These are phyloP conservation scores for Cyberlindnera japonica DNA, from an alignment of 805 yeast genomes.

Conservation along the genomic window DNA sequence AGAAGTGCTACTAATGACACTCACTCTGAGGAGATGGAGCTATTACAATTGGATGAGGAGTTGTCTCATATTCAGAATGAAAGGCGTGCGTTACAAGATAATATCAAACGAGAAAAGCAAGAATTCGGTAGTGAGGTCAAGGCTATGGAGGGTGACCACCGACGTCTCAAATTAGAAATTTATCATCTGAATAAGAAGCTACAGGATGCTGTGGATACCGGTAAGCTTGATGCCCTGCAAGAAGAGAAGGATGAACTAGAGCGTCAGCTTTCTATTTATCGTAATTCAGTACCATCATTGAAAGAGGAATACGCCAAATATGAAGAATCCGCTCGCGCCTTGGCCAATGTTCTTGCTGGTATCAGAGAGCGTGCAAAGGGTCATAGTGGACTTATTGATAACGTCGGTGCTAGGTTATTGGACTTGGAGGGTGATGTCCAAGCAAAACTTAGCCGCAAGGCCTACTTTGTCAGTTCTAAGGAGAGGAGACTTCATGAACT, in stretches of 20 bases:
- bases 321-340: conserved; percentile 18
- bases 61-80: conserved; percentile 11
- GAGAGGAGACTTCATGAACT: conserved; percentile 20
- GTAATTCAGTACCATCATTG: conserved; percentile 27
- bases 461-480: conserved; percentile 18
- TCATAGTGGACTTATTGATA: conserved; percentile 24
- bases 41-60: neutral
- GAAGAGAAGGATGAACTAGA: conserved; percentile 9
- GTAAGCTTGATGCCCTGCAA: conserved; percentile 32
- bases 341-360: conserved; percentile 20
- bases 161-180: conserved; percentile 24
- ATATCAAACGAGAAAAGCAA: conserved; percentile 19
- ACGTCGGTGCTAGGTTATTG: conserved; percentile 4
- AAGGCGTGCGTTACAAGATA: conserved; percentile 11
- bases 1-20: conserved; percentile 20
- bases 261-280: conserved; percentile 8
- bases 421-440: conserved; percentile 15
- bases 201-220: conserved; percentile 42
- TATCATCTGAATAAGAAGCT: conserved; percentile 36
- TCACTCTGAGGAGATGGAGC: conserved; percentile 10
- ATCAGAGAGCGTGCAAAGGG: conserved; percentile 22
- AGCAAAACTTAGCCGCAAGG: conserved; percentile 11
- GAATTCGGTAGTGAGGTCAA: conserved; percentile 1
- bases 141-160: neutral
- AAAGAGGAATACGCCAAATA: conserved; percentile 22